Evolutionary conservation across 768 basidiomycete species (phyloP).

Genomic region (Lactifluus subvellereus): DNA sequence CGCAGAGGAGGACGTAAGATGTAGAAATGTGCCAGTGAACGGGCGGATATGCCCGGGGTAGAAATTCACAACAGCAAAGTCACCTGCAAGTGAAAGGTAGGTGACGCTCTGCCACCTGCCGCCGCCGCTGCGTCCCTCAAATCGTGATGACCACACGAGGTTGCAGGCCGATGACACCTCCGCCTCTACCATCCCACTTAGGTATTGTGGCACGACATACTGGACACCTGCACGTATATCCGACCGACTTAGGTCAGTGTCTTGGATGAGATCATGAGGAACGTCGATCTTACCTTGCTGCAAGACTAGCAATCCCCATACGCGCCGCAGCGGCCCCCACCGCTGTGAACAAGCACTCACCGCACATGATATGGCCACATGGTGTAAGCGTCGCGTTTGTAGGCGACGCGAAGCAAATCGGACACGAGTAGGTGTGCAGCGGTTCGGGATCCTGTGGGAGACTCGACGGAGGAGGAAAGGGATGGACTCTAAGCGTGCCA

Average conservation of each 20-base stretch:
- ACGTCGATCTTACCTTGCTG: constrained; percentile 16
- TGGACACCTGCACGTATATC: constrained; percentile 16
- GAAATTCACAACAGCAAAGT: neutral
- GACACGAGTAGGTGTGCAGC: constrained; percentile 22
- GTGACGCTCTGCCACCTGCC: too few species aligned
- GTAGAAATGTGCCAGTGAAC: neutral
- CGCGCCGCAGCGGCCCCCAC: constrained; percentile 19
- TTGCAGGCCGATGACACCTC: constrained; percentile 24
- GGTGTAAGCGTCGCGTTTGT: constrained; percentile 24
- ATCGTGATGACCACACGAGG: constrained; percentile 22
- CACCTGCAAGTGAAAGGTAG: neutral
- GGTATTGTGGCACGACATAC: constrained; percentile 25
- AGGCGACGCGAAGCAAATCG: constrained; percentile 23
- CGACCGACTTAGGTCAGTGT: neutral
- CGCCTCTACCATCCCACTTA: constrained; percentile 24
- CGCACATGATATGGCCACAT: constrained; percentile 26
- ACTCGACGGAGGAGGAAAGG: neutral
- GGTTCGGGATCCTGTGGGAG: constrained; percentile 12
- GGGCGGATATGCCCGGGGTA: neutral
- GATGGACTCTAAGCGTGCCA: neutral
- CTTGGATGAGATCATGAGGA: neutral
- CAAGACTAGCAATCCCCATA: constrained; percentile 20
- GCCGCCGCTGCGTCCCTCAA: neutral
- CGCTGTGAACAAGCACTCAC: constrained; percentile 24
- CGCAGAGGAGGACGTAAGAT: neutral